phyloP scores from a whole-genome alignment of 495 filamentous ascomycete genomes.

The Neurospora tetrasperma region DNA sequence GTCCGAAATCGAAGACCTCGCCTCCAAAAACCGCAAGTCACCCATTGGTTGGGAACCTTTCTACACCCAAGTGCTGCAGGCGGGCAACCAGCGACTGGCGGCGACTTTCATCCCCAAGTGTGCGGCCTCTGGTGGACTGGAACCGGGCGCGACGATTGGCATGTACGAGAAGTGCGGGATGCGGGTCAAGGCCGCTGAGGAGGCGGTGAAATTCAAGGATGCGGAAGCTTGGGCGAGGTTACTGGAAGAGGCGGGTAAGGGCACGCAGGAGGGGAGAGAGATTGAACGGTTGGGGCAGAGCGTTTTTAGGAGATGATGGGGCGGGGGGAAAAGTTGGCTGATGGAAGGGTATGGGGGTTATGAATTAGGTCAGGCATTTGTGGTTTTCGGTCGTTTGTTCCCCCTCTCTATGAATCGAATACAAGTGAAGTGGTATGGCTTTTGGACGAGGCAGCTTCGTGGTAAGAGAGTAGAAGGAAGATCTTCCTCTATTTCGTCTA shows the following conservation, averaged over 20 bases:
- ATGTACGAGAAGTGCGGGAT: conserved; percentile 97
- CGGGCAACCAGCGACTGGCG: conserved; percentile 84
- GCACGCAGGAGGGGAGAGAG: conserved; percentile 33
- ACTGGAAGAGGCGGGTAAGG: conserved; percentile 35
- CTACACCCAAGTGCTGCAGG: conserved; percentile 77
- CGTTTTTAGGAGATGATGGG: conserved; percentile 33
- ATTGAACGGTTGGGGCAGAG: conserved; percentile 34
- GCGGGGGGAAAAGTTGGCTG: background rate
- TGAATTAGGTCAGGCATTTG: background rate
- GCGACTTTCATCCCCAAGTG: conserved; percentile 83
- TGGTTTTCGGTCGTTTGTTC: background rate
- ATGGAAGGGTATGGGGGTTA: background rate
- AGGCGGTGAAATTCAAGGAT: conserved; percentile 77
- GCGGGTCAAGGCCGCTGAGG: conserved; percentile 82
- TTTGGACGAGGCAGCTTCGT: background rate
- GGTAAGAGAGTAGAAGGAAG: background rate
- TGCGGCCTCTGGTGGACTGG: conserved; percentile 28
- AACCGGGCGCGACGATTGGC: conserved; percentile 56
- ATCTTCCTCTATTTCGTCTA: background rate
- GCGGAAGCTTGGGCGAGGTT: conserved; percentile 43
- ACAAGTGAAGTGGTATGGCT: background rate
- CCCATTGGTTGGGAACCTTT: conserved; percentile 99
- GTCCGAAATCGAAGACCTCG: conserved; percentile 79
- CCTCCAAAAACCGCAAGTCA: conserved; percentile 54
- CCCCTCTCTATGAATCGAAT: background rate